phyloP scores from a whole-genome alignment of 75 land plant genomes.

The Azolla pinnata region DNA sequence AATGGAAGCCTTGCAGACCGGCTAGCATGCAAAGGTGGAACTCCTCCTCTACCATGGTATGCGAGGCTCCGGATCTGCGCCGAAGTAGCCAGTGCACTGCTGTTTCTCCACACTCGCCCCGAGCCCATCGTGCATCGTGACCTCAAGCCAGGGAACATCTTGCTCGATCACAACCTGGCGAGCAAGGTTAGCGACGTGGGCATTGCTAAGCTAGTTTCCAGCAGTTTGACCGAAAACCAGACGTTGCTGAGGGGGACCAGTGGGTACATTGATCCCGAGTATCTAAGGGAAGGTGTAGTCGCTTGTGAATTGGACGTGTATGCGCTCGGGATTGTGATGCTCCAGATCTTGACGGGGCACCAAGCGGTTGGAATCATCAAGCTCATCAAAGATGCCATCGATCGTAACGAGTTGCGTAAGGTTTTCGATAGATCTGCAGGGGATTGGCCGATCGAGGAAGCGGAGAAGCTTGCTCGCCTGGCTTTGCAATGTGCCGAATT shows the following conservation, averaged over 20 bases:
- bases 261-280: conserved; percentile 51
- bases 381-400: conserved; percentile 26
- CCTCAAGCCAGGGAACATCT: conserved; percentile 54
- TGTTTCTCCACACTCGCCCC: conserved; percentile 44
- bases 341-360: conserved; percentile 52
- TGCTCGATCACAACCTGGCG: conserved; percentile 42
- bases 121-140: conserved; percentile 60
- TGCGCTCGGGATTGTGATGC: conserved; percentile 45
- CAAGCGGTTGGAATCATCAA: conserved; percentile 24
- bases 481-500: conserved; percentile 32
- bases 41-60: conserved; percentile 41
- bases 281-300: conserved; percentile 24
- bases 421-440: conserved; percentile 46
- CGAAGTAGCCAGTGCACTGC: conserved; percentile 36
- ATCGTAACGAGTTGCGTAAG: conserved; percentile 19
- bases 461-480: conserved; percentile 26
- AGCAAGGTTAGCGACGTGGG: conserved; percentile 59
- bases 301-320: conserved; percentile 50
- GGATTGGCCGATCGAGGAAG: conserved; percentile 48
- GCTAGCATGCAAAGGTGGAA: conserved; percentile 35
- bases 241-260: conserved; percentile 35
- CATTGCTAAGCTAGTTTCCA: conserved; percentile 31
- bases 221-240: conserved; percentile 12
- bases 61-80: conserved; percentile 36
- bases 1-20: conserved; percentile 63